Percentiles rank a stretch among this genome's conserved stretches.
These are phyloP conservation scores for Hortaea sp. DNA, from an alignment of 2,329 filamentous ascomycete genomes.

Conservation along the genomic window DNA sequence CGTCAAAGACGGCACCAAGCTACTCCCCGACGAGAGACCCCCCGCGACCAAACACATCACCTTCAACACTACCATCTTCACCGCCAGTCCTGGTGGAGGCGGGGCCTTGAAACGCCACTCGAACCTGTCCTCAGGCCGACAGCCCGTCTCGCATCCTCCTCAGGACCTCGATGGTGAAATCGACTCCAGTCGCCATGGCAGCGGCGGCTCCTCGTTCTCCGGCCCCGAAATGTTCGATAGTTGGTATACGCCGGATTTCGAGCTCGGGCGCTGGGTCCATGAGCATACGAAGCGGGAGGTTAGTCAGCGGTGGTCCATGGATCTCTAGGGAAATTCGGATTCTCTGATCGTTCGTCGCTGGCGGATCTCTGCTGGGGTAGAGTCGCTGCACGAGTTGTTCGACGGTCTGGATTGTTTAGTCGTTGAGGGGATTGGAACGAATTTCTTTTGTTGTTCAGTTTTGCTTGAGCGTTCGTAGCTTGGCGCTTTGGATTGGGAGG, in stretches of 20 bases:
- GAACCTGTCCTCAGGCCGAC: background rate
- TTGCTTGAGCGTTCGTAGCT: slow-evolving; percentile 1
- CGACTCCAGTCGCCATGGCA: slow-evolving; percentile 8
- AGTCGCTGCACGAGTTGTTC: too few relatives aligned
- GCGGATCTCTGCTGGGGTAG: too few relatives aligned
- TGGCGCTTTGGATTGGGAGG: background rate
- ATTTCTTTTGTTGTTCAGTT: slow-evolving; percentile 1
- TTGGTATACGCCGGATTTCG: slow-evolving; percentile 20
- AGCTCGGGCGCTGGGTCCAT: slow-evolving; percentile 17
- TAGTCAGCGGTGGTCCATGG: slow-evolving; percentile 32
- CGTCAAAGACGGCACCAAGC: slow-evolving; percentile 29
- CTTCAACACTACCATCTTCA: slow-evolving; percentile 4
- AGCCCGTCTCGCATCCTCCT: background rate
- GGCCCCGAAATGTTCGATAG: slow-evolving; percentile 25
- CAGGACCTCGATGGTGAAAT: slow-evolving; percentile 3
- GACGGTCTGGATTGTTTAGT: too few relatives aligned
- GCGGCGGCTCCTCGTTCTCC: background rate
- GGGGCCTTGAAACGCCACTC: background rate
- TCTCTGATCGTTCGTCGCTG: too few relatives aligned
- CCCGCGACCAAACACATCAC: slow-evolving; percentile 6
- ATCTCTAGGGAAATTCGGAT: too few relatives aligned
- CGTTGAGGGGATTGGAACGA: too few relatives aligned
- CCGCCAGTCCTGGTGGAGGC: background rate
- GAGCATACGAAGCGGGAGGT: slow-evolving; percentile 25
- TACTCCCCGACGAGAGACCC: slow-evolving; percentile 29